Evolutionary conservation across 169 alveolate species (phyloP).

Genomic region (Plasmodium coatneyi): DNA sequence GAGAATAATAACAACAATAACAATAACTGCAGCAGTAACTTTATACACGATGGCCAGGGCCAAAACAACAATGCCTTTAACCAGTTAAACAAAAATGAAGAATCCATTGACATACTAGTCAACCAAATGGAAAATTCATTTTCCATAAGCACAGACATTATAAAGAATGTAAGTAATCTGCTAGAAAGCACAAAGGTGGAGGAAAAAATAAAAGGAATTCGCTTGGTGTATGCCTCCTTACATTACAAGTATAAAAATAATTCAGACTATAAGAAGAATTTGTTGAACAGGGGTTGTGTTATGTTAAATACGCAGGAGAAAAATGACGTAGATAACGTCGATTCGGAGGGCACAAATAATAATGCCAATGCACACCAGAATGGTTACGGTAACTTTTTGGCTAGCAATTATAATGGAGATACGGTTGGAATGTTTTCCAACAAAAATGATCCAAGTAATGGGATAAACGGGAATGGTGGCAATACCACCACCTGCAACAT

Average conservation of each 20-base stretch:
- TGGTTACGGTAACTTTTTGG: neutral
- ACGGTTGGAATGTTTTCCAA: constrained; percentile 11
- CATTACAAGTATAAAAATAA: constrained; percentile 72
- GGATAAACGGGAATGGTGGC: constrained; percentile 6
- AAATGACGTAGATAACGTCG: constrained; percentile 37
- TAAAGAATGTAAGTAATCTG: constrained; percentile 69
- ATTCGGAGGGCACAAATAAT: neutral
- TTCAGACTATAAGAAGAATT: constrained; percentile 63
- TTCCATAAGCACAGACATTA: constrained; percentile 60
- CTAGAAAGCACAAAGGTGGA: constrained; percentile 61
- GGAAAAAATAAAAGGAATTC: constrained; percentile 71
- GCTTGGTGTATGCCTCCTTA: constrained; percentile 67
- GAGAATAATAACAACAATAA: neutral
- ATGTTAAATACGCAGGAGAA: constrained; percentile 59
- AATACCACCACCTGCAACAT: neutral
- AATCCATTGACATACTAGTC: constrained; percentile 69
- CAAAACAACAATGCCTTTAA: constrained; percentile 41
- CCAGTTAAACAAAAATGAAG: constrained; percentile 62
- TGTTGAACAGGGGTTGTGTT: constrained; percentile 71
- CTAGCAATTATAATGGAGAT: constrained; percentile 17
- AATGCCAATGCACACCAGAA: constrained; percentile 14
- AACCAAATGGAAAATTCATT: constrained; percentile 75
- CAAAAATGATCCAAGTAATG: constrained; percentile 22
- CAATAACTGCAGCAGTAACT: constrained; percentile 18
- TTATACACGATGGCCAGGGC: constrained; percentile 27